A percentile compares a stretch with the other conserved stretches of the same genome.
Evolutionary conservation across 805 yeast species (phyloP).

Genomic region (Kurtzmaniella cleridarum): DNA sequence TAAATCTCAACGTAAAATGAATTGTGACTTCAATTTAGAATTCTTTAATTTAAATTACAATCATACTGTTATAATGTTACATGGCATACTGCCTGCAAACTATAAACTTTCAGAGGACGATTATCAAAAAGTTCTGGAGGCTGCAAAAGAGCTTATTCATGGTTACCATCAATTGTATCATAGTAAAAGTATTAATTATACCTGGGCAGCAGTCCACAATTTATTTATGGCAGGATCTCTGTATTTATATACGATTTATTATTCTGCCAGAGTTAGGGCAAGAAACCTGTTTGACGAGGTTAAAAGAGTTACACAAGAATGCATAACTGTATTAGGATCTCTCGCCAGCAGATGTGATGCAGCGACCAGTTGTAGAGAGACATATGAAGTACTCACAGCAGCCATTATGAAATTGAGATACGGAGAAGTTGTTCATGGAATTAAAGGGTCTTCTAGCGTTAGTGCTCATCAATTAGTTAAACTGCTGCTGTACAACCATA

Average conservation of each 20-base stretch:
- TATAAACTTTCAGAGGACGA: constrained; percentile 50
- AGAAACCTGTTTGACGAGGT: constrained; percentile 40
- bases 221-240: constrained; percentile 87
- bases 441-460: constrained; percentile 14
- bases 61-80: constrained; percentile 65
- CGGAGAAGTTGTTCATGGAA: constrained; percentile 24
- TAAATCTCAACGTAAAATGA: constrained; percentile 51
- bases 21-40: constrained; percentile 66
- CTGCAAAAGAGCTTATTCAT: constrained; percentile 62
- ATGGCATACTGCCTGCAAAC: constrained; percentile 74
- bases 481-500: constrained; percentile 27
- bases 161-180: constrained; percentile 55
- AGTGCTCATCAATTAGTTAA: constrained; percentile 18
- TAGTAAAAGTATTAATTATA: constrained; percentile 65
- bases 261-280: constrained; percentile 50
- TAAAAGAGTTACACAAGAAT: constrained; percentile 45
- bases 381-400: constrained; percentile 64
- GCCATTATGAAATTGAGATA: constrained; percentile 63
- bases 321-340: constrained; percentile 54
- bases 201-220: constrained; percentile 92
- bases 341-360: constrained; percentile 72
- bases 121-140: constrained; percentile 49
- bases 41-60: constrained; percentile 72
- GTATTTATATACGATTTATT: constrained; percentile 70
- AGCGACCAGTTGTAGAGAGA: constrained; percentile 64